These are phyloP conservation scores for Colletotrichum musae DNA, from an alignment of 2,329 filamentous ascomycete genomes.

Conservation along the genomic window DNA sequence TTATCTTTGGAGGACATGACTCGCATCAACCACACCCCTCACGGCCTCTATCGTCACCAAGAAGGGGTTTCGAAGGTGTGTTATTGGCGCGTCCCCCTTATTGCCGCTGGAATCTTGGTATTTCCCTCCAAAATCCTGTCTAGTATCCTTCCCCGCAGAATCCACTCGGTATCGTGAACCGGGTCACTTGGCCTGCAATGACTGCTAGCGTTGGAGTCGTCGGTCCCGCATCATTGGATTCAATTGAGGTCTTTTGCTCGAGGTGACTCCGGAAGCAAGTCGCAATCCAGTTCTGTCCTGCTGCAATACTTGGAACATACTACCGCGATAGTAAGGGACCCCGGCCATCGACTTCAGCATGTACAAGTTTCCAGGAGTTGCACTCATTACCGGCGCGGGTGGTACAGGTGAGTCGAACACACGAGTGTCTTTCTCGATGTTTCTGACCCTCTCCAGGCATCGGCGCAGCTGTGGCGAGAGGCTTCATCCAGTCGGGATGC, in stretches of 20 bases:
- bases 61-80: too few species aligned
- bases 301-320: background rate
- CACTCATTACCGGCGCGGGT: conserved; percentile 62
- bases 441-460: conserved; percentile 59
- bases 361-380: conserved; percentile 58
- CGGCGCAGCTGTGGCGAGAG: conserved; percentile 66
- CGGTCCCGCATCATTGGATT: background rate
- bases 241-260: background rate
- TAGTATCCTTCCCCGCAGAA: conserved; percentile 32
- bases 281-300: background rate
- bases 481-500: conserved; percentile 66
- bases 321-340: background rate
- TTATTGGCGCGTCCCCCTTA: conserved; percentile 2
- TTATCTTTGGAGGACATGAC: conserved; percentile 37
- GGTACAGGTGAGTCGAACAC: conserved; percentile 55
- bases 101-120: conserved; percentile 6
- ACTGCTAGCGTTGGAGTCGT: background rate
- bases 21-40: conserved; percentile 18
- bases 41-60: conserved; percentile 13
- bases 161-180: conserved; percentile 20
- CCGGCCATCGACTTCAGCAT: conserved; percentile 6
- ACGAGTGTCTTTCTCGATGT: background rate
- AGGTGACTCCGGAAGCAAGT: background rate
- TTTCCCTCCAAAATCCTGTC: conserved; percentile 24
- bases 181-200: background rate